Base-by-base conservation (phyloP, 116 monocot species). In the Trichopus zeylanicus region DNA sequence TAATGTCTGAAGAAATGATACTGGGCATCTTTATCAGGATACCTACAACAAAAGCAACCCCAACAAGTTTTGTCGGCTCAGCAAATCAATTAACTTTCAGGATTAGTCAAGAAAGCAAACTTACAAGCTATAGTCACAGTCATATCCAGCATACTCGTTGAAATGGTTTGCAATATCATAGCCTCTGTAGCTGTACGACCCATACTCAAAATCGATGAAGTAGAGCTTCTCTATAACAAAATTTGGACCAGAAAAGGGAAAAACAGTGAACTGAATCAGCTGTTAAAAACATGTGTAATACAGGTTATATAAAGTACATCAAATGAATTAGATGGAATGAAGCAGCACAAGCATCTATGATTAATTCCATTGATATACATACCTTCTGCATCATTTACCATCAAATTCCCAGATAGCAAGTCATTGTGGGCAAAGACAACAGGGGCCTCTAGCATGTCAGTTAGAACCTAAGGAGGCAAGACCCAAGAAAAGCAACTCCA, bases 181-280 rank as follows among this genome's bases (percentile, higher is more conserved):
- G 28, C 98, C 98, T 80, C 98, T 81, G 47, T 85, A 98, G 73
- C 82, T 98, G 78, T 98, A 98, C 61, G 98, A 91, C 18, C 98
- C 91, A 75, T 98, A 98, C 80, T 91, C 98, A n/a, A 91, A 98
- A 71, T 98, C 98, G 48, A 91, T 98, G 75, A 97, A 73, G 66
- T 97, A 85, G 27, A 97, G 87, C 54, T 85, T 97, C 29, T 72
- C 97, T 97, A 70, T 3, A 48, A 66, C 26, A n/a, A 67, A 31
- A 52, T 22, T 7, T 15, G 30, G 35, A 29, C 8, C 28, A 49
- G 31, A 29, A 0, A 7, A 49, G n/a, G 3, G 39, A 28, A 68
- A 7, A 4, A 20, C 19, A 1, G 21, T 49, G 9, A 20, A 24
- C 23, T 23, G 0, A 49, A 49, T 22, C 19, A 49, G 22, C 22